Percentiles rank a stretch among this genome's conserved stretches.
Evolutionary conservation across 495 filamentous ascomycete species (phyloP).

Genomic region (Cetradonia linearis): DNA sequence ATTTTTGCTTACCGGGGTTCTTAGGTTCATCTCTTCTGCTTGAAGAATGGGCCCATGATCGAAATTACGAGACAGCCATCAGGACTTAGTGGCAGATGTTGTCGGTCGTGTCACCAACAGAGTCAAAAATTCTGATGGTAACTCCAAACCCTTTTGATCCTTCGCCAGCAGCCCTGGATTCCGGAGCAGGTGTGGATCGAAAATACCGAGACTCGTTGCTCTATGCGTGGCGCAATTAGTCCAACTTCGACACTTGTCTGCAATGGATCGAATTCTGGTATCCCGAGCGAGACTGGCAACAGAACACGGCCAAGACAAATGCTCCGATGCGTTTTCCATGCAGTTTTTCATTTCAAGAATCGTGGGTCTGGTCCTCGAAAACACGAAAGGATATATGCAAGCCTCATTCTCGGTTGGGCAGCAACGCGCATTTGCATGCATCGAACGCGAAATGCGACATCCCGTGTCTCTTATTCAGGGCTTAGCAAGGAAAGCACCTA

Average conservation of each 20-base stretch:
- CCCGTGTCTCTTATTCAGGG: background rate
- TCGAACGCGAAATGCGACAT: conserved; percentile 7
- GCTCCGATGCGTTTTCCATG: background rate
- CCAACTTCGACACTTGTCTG: background rate
- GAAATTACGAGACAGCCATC: background rate
- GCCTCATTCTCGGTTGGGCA: conserved; percentile 11
- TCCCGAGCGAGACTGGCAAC: background rate
- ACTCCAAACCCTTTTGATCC: background rate
- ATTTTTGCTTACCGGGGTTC: background rate
- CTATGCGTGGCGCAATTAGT: background rate
- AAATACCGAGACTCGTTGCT: background rate
- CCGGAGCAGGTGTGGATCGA: background rate
- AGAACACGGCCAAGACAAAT: background rate
- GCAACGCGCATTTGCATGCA: conserved; percentile 7
- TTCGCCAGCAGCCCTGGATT: background rate
- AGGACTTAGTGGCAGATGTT: background rate
- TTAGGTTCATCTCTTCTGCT: background rate
- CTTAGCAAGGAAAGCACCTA: background rate
- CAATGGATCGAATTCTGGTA: conserved; percentile 1
- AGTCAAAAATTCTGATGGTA: background rate
- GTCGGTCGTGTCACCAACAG: background rate
- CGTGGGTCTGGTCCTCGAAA: background rate
- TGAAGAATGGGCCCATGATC: background rate
- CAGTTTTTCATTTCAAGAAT: conserved; percentile 4
- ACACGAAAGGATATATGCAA: conserved; percentile 4